Conservation (phyloP, 345 rosid species). For the Chamaenerion angustifolium region DNA sequence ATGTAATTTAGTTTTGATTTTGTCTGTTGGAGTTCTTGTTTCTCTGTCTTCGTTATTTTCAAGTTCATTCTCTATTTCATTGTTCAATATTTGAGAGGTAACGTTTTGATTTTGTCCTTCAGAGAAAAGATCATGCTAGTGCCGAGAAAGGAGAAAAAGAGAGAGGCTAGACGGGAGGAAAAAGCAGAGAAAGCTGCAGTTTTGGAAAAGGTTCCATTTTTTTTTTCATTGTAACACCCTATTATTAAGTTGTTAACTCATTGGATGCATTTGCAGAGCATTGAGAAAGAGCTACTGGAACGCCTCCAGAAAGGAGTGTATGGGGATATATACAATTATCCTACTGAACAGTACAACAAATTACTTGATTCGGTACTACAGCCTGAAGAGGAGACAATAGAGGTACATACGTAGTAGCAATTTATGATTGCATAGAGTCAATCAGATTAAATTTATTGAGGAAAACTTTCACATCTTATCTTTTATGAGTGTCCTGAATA, state of each 20-base stretch:
- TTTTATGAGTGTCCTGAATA: no score
- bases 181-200: conserved; percentile 77
- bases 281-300: conserved; percentile 70
- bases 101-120: conserved; percentile 2
- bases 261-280: conserved; percentile 31
- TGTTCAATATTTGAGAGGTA: neutral
- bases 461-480: no score
- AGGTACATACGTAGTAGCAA: neutral
- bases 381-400: conserved; percentile 44
- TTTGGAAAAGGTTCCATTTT: conserved; percentile 53
- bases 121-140: conserved; percentile 62
- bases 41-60: neutral
- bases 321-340: conserved; percentile 57
- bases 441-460: no score
- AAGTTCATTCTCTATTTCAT: neutral
- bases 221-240: neutral
- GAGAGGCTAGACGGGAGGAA: conserved; percentile 73
- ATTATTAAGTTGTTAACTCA: neutral
- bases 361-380: conserved; percentile 36
- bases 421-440: neutral
- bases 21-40: neutral
- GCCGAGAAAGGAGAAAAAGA: conserved; percentile 54
- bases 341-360: conserved; percentile 24
- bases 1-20: neutral
- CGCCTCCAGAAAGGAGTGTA: conserved; percentile 67